Percentiles rank a stretch among this genome's conserved stretches.
Evolutionary conservation across 805 yeast species (phyloP).

Genomic region (Blastobotrys attinorum): DNA sequence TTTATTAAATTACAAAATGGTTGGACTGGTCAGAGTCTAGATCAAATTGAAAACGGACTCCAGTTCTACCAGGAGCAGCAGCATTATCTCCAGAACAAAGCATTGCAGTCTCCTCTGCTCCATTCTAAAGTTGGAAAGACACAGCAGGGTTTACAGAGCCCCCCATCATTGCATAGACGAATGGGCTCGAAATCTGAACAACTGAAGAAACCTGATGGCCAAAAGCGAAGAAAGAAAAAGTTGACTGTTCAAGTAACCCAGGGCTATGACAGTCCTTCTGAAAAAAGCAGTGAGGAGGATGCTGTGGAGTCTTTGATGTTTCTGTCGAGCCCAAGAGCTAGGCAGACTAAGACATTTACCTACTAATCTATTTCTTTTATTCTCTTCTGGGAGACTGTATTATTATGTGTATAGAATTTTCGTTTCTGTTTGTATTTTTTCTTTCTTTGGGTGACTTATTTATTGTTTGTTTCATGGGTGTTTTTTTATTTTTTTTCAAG

Average conservation of each 20-base stretch:
- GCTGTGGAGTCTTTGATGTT: constrained; percentile 15
- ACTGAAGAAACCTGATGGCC: not conserved
- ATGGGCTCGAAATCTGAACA: constrained; percentile 1
- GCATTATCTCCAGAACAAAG: not conserved
- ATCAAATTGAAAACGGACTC: constrained; percentile 6
- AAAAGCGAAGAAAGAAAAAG: constrained; percentile 1
- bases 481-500: not conserved
- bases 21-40: constrained; percentile 13
- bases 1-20: constrained; percentile 13
- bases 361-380: not conserved
- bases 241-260: constrained; percentile 2
- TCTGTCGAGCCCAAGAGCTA: constrained; percentile 12
- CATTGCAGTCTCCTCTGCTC: not conserved
- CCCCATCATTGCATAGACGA: constrained; percentile 5
- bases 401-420: too few species aligned
- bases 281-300: constrained; percentile 10
- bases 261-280: not conserved
- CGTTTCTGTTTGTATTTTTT: not conserved
- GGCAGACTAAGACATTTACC: not conserved
- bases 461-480: not conserved
- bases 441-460: not conserved
- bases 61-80: not conserved
- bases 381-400: not conserved
- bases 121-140: constrained; percentile 6
- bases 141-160: too few species aligned